phyloP scores from a whole-genome alignment of 352 stramenopile genomes.

The Phytophthora melonis region DNA sequence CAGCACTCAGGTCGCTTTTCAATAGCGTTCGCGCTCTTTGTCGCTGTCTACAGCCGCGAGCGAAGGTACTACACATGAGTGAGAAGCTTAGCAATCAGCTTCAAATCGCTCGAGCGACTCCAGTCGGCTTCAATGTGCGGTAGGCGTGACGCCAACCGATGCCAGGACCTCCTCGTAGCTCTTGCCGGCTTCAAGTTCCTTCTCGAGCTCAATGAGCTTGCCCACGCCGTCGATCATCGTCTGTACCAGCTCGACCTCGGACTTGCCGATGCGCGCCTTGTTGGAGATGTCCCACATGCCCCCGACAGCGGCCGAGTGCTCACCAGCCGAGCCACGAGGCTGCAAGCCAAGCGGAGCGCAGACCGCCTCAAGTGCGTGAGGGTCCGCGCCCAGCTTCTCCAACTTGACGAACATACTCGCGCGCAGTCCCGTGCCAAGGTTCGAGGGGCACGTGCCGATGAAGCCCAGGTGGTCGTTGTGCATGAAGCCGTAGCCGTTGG shows the following conservation, averaged over 20 bases:
- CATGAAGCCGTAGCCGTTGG: conserved; percentile 86
- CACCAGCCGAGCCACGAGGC: conserved; percentile 80
- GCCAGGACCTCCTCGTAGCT: conserved; percentile 71
- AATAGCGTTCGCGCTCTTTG: conserved; percentile 15
- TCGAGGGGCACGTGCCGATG: conserved; percentile 88
- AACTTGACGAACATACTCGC: conserved; percentile 91
- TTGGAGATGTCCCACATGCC: conserved; percentile 96
- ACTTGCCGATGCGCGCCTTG: conserved; percentile 94
- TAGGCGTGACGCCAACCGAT: conserved; percentile 57
- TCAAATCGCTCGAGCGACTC: conserved; percentile 19
- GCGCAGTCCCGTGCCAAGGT: conserved; percentile 87
- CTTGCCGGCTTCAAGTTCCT: conserved; percentile 80
- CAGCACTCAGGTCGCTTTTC: conserved; percentile 16
- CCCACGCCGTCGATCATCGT: conserved; percentile 95
- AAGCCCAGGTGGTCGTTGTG: conserved; percentile 93
- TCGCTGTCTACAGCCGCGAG: conserved; percentile 17
- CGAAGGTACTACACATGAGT: background rate
- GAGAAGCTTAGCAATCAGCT: conserved; percentile 17
- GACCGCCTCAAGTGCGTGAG: conserved; percentile 75
- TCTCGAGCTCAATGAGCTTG: conserved; percentile 93
- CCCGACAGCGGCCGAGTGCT: conserved; percentile 82
- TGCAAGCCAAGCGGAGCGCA: conserved; percentile 85
- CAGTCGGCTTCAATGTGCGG: conserved; percentile 39
- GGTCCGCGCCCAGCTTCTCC: conserved; percentile 73
- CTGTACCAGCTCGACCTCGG: conserved; percentile 95